Conservation (phyloP, 768 basidiomycete species). For the Lactifluus pinguis region DNA sequence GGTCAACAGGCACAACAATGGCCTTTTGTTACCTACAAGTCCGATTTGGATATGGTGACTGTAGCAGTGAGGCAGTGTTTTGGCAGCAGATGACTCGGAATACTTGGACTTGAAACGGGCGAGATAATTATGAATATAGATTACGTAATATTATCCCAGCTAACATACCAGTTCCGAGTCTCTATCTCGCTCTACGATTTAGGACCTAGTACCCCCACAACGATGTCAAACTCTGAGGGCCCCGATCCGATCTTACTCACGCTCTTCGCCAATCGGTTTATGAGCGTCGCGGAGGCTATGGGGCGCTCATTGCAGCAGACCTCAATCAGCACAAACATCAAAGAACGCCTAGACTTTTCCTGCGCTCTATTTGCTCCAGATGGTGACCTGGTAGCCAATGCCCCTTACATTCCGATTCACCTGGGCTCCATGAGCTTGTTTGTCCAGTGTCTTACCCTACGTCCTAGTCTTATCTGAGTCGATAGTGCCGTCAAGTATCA, state of each 20-base stretch:
- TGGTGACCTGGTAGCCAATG: conserved; percentile 91
- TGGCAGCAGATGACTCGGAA: too few species aligned
- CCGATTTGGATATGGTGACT: too few species aligned
- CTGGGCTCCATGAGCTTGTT: conserved; percentile 88
- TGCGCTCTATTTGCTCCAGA: conserved; percentile 95
- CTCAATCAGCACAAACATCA: conserved; percentile 90
- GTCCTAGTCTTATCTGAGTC: not conserved
- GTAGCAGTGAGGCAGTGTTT: too few species aligned
- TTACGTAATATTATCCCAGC: too few species aligned
- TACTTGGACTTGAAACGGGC: too few species aligned
- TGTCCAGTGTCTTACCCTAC: conserved; percentile 24
- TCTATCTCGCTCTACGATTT: not conserved
- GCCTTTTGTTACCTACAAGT: too few species aligned
- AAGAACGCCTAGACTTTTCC: conserved; percentile 90
- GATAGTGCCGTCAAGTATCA: conserved; percentile 78
- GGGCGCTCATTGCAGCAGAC: conserved; percentile 85
- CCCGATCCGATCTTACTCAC: conserved; percentile 85
- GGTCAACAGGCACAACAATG: too few species aligned
- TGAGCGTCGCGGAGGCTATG: conserved; percentile 97
- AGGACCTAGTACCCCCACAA: not conserved
- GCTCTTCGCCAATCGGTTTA: conserved; percentile 92
- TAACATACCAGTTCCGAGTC: not conserved
- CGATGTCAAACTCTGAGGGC: conserved; percentile 22
- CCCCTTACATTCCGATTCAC: conserved; percentile 84
- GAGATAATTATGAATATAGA: too few species aligned